phyloP scores from a whole-genome alignment of 2,329 filamentous ascomycete genomes.

The Nemania serpens region DNA sequence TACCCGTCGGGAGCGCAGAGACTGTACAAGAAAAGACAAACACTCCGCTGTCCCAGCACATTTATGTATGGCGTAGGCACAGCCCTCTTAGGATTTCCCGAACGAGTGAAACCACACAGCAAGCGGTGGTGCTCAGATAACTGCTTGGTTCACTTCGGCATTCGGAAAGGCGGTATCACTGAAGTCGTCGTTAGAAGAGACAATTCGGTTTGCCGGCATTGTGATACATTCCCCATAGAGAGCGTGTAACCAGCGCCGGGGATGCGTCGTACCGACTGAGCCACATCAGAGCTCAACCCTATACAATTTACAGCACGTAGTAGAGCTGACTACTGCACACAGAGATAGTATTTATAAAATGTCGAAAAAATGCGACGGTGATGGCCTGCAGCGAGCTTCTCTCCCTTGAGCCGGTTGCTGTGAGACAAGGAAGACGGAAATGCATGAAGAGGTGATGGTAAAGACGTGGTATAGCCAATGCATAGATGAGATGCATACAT shows the following conservation, averaged over 20 bases:
- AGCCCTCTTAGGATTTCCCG: neutral
- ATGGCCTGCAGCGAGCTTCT: no score
- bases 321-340: no score
- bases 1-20: slow-evolving; percentile 8
- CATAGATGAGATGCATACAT: no score
- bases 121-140: neutral
- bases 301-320: no score
- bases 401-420: no score
- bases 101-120: neutral
- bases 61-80: neutral
- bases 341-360: no score
- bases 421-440: no score
- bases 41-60: neutral
- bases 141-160: slow-evolving; percentile 24
- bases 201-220: slow-evolving; percentile 4
- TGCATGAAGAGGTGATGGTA: no score
- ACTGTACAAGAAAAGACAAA: slow-evolving; percentile 4
- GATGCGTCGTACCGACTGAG: no score
- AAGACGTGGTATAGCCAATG: no score
- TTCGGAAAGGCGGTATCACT: slow-evolving; percentile 33
- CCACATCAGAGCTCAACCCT: no score
- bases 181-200: slow-evolving; percentile 9
- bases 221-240: slow-evolving; percentile 13
- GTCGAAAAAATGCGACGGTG: no score
- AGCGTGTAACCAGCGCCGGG: neutral